Evolutionary conservation across 495 filamentous ascomycete genomes (phyloP).

Genomic region (Penicillium goetzii): DNA sequence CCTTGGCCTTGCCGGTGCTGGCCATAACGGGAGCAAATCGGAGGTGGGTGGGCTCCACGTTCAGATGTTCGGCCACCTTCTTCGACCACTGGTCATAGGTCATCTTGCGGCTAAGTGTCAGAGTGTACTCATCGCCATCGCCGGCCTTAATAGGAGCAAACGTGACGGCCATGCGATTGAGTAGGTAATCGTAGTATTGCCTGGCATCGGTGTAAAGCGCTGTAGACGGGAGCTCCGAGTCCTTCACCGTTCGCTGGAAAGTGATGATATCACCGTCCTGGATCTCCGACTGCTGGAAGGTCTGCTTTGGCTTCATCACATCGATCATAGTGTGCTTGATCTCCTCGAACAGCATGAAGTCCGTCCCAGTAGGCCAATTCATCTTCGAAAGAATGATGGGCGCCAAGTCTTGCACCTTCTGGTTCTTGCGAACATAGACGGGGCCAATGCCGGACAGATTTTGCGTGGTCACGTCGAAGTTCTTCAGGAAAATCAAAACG

Average conservation of each 20-base stretch:
- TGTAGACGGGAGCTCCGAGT: conserved; percentile 58
- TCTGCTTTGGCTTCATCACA: conserved; percentile 84
- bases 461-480: conserved; percentile 80
- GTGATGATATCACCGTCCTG: conserved; percentile 98
- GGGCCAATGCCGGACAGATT: conserved; percentile 74
- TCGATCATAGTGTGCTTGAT: conserved; percentile 99
- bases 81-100: conserved; percentile 86
- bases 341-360: conserved; percentile 84
- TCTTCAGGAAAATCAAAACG: conserved; percentile 88
- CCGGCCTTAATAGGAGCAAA: conserved; percentile 45
- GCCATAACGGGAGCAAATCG: conserved; percentile 85
- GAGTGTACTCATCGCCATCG: conserved; percentile 63
- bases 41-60: conserved; percentile 81
- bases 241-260: conserved; percentile 72
- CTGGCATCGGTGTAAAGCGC: conserved; percentile 66
- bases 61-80: conserved; percentile 79
- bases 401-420: conserved; percentile 85
- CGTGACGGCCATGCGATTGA: conserved; percentile 74
- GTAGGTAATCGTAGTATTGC: conserved; percentile 89
- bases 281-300: conserved; percentile 86
- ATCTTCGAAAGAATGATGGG: conserved; percentile 79
- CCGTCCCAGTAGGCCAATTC: conserved; percentile 73
- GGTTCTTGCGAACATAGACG: conserved; percentile 82
- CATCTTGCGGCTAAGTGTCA: conserved; percentile 83
- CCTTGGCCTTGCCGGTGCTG: conserved; percentile 71